Evolutionary conservation across 129 eudicot species (phyloP).

Genomic region (Chrysanthemum seticuspe): DNA sequence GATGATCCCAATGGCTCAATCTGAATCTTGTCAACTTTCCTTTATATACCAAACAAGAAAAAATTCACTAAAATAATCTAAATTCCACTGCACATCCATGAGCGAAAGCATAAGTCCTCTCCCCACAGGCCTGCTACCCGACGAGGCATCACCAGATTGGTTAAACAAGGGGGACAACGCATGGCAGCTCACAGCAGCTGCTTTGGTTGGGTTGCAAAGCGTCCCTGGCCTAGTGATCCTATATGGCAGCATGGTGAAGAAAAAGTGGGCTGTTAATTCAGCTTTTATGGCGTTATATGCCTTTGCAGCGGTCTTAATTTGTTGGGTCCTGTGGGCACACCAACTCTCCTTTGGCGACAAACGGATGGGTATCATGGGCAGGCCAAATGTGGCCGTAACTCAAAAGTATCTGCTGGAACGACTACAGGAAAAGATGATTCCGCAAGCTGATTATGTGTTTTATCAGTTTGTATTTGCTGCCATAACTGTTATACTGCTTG

Average conservation of each 20-base stretch:
- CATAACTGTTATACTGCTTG: conserved; percentile 62
- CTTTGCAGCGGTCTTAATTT: conserved; percentile 60
- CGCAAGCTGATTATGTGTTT: conserved; percentile 60
- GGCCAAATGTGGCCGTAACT: conserved; percentile 30
- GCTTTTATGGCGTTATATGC: conserved; percentile 90
- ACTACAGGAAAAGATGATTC: conserved; percentile 23
- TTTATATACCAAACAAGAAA: conserved; percentile 21
- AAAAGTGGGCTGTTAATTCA: conserved; percentile 83
- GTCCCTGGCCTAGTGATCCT: conserved; percentile 82
- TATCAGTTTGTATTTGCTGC: conserved; percentile 78
- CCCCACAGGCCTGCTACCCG: conserved; percentile 38
- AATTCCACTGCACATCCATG: conserved; percentile 21
- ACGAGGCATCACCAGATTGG: conserved; percentile 55
- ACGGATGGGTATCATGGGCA: conserved; percentile 33
- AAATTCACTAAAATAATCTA: conserved; percentile 15
- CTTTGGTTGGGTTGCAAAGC: conserved; percentile 80
- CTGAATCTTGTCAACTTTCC: conserved; percentile 14
- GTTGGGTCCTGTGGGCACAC: conserved; percentile 82
- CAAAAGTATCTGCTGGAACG: conserved; percentile 31
- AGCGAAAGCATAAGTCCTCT: conserved; percentile 15
- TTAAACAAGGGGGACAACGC: conserved; percentile 72
- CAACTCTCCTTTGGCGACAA: conserved; percentile 54
- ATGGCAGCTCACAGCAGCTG: conserved; percentile 64
- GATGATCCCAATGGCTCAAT: conserved; percentile 42
- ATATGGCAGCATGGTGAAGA: conserved; percentile 86